Base-by-base conservation (phyloP, 2,329 filamentous ascomycete species). In the Thelonectria blattea region DNA sequence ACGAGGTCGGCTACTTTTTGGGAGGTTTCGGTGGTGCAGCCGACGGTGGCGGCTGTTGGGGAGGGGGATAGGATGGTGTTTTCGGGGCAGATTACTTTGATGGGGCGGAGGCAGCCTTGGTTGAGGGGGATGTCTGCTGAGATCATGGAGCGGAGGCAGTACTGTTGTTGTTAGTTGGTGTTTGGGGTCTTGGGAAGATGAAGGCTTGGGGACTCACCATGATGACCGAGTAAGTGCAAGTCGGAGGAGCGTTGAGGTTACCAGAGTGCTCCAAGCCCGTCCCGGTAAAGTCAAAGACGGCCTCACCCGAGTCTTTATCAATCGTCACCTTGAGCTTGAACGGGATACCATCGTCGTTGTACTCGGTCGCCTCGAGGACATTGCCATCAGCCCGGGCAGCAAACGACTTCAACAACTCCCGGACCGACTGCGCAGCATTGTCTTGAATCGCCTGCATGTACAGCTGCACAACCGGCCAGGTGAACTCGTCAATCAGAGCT, bases 391-490 rank as follows among this genome's bases (percentile, higher is more conserved):
- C 91, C 22, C 86, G 83, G 63, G 83, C 83, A 69, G 87, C 83
- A n/a, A 94, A 88, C 3, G 85, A 80, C 70, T 90, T 92, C 27
- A 96, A 81, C 5, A 96, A 81, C 52, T 85, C 85, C 17, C 91
- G 85, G 0, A 96, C 92, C 32, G 88, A 89, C 1, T 86, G 80
- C 68, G 93, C 91, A 0, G 92, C 92, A 47, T 93, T 95, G 60
- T 87, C 83, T 72, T 95, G 91, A 64, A 96, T 95, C 27, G 85
- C 90, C 49, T 84, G 81, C 92, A 96, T 95, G 75, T 94, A 94
- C 70, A 91, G 89, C 67, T 92, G 88, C 0, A 96, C 92, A 0
- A 90, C 89, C 2, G 88, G 81, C 67, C 92, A 88, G 15, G 88
- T 88, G 67, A 93, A 95, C 69, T 95, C 92, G 17, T 85, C 83